A percentile compares a stretch with the other conserved stretches of the same genome.
These are phyloP conservation scores for Dendrobium catenatum DNA, from an alignment of 106 monocot genomes.

Conservation along the genomic window DNA sequence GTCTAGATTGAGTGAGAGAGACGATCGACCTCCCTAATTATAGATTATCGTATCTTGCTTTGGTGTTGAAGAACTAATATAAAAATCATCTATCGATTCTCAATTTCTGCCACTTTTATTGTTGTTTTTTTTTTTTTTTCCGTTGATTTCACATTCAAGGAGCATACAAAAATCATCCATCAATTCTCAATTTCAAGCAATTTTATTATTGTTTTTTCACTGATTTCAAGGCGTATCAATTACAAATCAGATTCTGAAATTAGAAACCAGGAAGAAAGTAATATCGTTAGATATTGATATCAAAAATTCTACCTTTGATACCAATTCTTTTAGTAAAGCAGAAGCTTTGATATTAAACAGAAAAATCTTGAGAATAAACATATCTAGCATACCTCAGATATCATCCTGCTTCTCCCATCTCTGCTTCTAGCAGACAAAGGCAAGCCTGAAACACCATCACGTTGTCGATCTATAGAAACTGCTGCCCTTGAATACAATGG, in stretches of 20 bases:
- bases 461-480: conserved; percentile 33
- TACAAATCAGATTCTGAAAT: not conserved
- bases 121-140: no score
- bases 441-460: conserved; percentile 29
- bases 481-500: conserved; percentile 36
- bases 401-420: conserved; percentile 61
- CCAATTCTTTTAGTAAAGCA: not conserved
- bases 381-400: conserved; percentile 45
- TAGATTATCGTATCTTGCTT: no score
- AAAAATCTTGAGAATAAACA: not conserved
- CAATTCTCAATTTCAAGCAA: no score
- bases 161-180: no score
- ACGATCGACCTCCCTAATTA: no score
- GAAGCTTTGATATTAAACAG: not conserved
- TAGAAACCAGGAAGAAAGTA: not conserved
- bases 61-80: no score
- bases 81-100: no score
- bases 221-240: no score
- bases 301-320: not conserved
- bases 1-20: no score
- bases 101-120: no score
- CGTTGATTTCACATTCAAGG: no score
- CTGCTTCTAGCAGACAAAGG: conserved; percentile 45
- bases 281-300: not conserved
- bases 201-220: no score